These are phyloP conservation scores for Fusarium incarnatum DNA, from an alignment of 2,329 filamentous ascomycete species.

Conservation along the genomic window DNA sequence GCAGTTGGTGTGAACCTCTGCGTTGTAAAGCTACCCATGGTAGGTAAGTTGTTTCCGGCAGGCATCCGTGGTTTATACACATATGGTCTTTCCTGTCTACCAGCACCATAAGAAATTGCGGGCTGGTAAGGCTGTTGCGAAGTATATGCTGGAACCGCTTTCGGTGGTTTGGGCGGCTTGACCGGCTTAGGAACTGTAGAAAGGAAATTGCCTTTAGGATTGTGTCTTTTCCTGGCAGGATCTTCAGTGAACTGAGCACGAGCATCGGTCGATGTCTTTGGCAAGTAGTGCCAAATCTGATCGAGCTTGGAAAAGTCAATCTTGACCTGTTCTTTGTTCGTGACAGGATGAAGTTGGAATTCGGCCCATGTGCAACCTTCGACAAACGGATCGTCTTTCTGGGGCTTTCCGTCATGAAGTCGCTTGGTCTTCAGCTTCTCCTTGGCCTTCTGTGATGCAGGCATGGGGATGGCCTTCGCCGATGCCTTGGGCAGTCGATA, in stretches of 20 bases:
- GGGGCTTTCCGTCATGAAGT: conserved; percentile 69
- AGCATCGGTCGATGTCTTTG: conserved; percentile 86
- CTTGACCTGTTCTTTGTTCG: conserved; percentile 72
- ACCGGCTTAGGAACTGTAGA: conserved; percentile 72
- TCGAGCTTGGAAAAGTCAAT: conserved; percentile 78
- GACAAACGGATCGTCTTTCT: conserved; percentile 74
- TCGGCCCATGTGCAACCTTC: conserved; percentile 81
- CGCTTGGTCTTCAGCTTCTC: conserved; percentile 76
- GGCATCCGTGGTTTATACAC: conserved; percentile 63
- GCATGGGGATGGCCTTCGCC: conserved; percentile 76
- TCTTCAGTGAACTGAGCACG: conserved; percentile 92
- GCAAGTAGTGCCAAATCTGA: conserved; percentile 90
- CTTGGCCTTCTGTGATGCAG: conserved; percentile 70
- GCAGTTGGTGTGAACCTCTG: conserved; percentile 44
- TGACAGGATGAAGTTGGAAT: conserved; percentile 73
- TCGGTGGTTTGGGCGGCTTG: conserved; percentile 63
- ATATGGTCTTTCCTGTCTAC: conserved; percentile 60
- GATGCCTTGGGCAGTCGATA: conserved; percentile 81
- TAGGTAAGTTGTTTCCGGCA: conserved; percentile 40
- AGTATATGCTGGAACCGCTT: conserved; percentile 49
- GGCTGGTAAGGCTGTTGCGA: conserved; percentile 46
- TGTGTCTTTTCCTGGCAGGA: conserved; percentile 68
- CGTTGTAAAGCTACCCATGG: conserved; percentile 41
- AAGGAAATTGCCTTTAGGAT: conserved; percentile 77
- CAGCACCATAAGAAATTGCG: conserved; percentile 18